These are phyloP conservation scores for Taiwanofungus camphoratus DNA, from an alignment of 1,284 basidiomycete genomes.

Conservation along the genomic window DNA sequence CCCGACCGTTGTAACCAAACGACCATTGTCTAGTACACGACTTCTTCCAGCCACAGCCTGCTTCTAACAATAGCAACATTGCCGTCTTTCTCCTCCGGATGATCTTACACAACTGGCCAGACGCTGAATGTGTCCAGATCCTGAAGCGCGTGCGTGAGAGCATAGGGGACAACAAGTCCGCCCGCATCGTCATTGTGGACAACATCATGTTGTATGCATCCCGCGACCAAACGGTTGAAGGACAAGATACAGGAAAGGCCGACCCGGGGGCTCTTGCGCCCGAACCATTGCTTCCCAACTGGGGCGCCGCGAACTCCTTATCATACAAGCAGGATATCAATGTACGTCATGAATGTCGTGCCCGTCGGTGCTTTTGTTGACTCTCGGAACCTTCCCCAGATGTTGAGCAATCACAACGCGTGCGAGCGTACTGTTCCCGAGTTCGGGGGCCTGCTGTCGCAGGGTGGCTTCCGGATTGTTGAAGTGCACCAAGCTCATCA, in stretches of 20 bases:
- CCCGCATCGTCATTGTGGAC: conserved; percentile 13
- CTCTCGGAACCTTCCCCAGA: too few relatives aligned
- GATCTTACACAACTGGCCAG: conserved; percentile 68
- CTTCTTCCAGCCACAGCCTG: conserved; percentile 58
- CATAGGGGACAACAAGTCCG: conserved; percentile 2
- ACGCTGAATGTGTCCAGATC: conserved; percentile 28
- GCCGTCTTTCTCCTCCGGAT: conserved; percentile 61
- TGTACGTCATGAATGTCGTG: conserved; percentile 4
- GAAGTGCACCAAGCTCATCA: conserved; percentile 10
- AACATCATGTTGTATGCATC: conserved; percentile 13
- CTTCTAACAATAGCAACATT: conserved; percentile 16
- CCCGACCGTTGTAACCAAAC: neutral
- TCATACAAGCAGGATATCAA: conserved; percentile 14
- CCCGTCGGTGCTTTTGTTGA: too few relatives aligned
- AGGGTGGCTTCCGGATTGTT: conserved; percentile 9
- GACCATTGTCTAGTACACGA: conserved; percentile 44
- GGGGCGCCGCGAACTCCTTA: conserved; percentile 11
- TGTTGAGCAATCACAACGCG: conserved; percentile 13
- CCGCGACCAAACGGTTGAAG: conserved; percentile 6
- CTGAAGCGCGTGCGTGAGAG: conserved; percentile 7
- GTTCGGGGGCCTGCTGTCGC: conserved; percentile 7
- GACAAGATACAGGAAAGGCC: conserved; percentile 1
- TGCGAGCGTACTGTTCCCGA: conserved; percentile 11
- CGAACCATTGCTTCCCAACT: conserved; percentile 11
- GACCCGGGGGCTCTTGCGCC: conserved; percentile 9